phyloP scores from a whole-genome alignment of 805 yeast genomes.

The Metschnikowia chrysomelidarum region DNA sequence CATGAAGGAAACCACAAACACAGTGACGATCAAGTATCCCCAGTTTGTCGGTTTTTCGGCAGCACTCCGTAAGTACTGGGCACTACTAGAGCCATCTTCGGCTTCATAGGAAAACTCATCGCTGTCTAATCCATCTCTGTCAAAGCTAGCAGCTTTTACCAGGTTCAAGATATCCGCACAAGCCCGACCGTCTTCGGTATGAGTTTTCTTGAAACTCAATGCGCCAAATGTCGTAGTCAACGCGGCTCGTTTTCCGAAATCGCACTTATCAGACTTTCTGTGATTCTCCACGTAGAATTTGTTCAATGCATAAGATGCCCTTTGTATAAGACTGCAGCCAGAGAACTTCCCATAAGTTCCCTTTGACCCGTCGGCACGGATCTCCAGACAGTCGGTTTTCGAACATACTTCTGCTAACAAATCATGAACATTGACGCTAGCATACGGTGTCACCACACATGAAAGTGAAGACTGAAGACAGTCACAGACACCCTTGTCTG shows the following conservation, averaged over 20 bases:
- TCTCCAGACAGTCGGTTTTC: constrained; percentile 37
- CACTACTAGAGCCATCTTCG: constrained; percentile 3
- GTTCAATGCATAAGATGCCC: constrained; percentile 41
- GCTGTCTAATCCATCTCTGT: neutral
- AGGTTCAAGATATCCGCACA: constrained; percentile 17
- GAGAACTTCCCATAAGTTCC: constrained; percentile 46
- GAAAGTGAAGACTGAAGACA: constrained; percentile 41
- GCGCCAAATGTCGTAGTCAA: constrained; percentile 21
- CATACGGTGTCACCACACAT: constrained; percentile 34
- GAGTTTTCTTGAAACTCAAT: constrained; percentile 18
- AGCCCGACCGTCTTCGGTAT: constrained; percentile 26
- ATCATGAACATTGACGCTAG: constrained; percentile 19
- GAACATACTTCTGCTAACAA: constrained; percentile 35
- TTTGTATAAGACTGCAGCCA: constrained; percentile 37
- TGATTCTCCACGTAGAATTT: constrained; percentile 28
- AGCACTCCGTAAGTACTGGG: constrained; percentile 8
- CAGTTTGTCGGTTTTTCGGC: constrained; percentile 12
- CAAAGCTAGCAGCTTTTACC: neutral
- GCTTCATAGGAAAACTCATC: constrained; percentile 1
- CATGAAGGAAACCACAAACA: constrained; percentile 10
- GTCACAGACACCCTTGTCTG: constrained; percentile 43
- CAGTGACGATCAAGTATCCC: constrained; percentile 10
- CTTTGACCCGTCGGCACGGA: constrained; percentile 30
- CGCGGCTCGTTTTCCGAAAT: constrained; percentile 24
- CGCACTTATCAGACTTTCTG: constrained; percentile 22